These are phyloP conservation scores for Solanum rostratum DNA, from an alignment of 257 asterid species.

Conservation along the genomic window DNA sequence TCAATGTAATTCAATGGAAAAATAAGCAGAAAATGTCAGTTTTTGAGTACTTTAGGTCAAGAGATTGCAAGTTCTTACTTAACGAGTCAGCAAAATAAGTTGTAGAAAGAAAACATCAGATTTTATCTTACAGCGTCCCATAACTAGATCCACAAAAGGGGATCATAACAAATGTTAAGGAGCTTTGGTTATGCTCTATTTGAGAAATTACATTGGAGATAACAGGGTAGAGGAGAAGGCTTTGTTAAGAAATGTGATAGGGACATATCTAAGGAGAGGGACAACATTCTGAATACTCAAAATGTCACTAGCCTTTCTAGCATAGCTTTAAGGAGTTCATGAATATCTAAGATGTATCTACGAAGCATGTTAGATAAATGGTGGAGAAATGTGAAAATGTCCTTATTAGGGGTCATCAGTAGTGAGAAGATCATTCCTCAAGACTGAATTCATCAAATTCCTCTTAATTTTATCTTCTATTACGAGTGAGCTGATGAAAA, in stretches of 20 bases:
- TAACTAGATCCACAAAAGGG: too few relatives aligned
- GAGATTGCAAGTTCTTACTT: too few relatives aligned
- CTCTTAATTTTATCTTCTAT: neutral
- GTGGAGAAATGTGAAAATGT: neutral
- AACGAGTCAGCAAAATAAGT: too few relatives aligned
- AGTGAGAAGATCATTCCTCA: neutral
- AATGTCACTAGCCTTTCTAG: neutral
- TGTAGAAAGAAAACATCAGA: too few relatives aligned
- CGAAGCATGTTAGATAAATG: neutral
- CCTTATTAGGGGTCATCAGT: neutral
- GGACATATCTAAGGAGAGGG: neutral
- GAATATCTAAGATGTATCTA: neutral
- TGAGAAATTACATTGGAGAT: neutral
- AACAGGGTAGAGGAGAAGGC: neutral
- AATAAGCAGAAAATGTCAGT: too few relatives aligned
- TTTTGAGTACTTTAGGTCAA: too few relatives aligned
- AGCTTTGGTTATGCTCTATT: neutral
- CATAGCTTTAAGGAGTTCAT: neutral
- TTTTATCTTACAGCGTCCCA: too few relatives aligned
- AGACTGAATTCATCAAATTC: neutral
- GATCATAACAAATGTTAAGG: neutral
- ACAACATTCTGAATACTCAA: neutral
- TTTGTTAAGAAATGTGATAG: neutral
- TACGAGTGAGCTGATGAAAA: neutral
- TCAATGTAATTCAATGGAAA: too few relatives aligned